Evolutionary conservation across 805 yeast genomes (phyloP), one percentile per base, ranked within the genome.

Genomic region (Candida patagonica): DNA sequence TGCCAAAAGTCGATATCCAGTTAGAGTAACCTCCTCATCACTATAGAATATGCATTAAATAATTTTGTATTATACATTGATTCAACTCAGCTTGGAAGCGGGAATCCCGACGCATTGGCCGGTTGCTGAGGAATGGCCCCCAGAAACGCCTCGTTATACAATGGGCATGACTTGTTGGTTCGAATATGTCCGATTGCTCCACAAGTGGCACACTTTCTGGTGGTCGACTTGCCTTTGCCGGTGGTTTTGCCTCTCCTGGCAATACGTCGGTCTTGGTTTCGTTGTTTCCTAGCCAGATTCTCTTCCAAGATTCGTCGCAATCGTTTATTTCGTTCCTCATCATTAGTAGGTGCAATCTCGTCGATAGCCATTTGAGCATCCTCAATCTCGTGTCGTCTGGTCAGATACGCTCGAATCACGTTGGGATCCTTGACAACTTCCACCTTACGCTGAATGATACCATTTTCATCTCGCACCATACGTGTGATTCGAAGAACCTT

Each of bases 141-240:
- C 17, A 54, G 53, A 26, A 48, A 43, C 39, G 57, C 52, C 43
- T 73, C 76, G 45, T 73, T 75, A 56, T 83, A 89, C 73, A 87
- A 70, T 12, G 97, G 98, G 63, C 98, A 89, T 1, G 89, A 66
- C 54, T 80, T 81, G 57, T 86, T 87, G 2, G 98, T 89, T 57
- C 92, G 73, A 46, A 89, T 89, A 59, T 89, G 98, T 0, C 97
- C 98, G 47, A 83, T 71, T 9, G 89, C 92, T 17, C 97, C 97
- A 69, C 98, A 89, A 0, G 92, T 80, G 2, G 94, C 88, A 63
- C 98, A 89, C 54, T 85, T 76, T 57, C 98, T 69, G 6, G 81
- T 79, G 4, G 76, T 77, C 23, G 79, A 70, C 52, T 79, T 79
- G 24, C 82, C 82, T 52, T 80, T 80, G 23, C 84, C 85, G 30